Evolutionary conservation across 1,139 yeast species (phyloP), one percentile per base, ranked within the genome.

Genomic region (Tardiomyces blankii): DNA sequence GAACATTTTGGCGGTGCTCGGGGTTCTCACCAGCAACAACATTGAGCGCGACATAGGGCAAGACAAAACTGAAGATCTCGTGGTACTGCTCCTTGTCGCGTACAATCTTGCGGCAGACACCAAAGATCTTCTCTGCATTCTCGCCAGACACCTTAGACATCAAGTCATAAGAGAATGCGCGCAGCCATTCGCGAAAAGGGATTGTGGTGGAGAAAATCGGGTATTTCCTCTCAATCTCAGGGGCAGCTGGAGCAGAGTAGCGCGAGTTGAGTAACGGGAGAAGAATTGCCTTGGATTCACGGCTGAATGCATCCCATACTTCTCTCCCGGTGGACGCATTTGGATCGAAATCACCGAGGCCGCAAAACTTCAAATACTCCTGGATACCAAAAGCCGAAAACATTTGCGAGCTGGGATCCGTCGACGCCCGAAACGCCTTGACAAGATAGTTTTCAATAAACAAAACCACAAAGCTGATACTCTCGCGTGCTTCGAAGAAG

Each of bases 381-480:
- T 93, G 99, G 75, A 93, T 86, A 0, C 93, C 86, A 63, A 77
- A 84, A 0, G 96, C 96, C 33, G 89, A 73, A 58, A 82, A 85
- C 50, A 85, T 71, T 60, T 93, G 98, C 44, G 80, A 78, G 23
- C 78, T 77, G 0, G 98, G 96, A 58, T 88, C 88, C 42, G 82
- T 84, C 1, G 96, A 82, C 1, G 96, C 88, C 78, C 94, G 82
- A 61, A 88, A 89, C 1, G 87, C 77, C 40, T 84, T 85, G 9
- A 89, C 82, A 16, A 93, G 69, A 51, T 78, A 73, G 44, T 75
- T 74, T 52, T 85, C 83, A 42, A 89, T 68, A 48, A 89, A 78
- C 53, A 75, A 73, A 5, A 78, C 68, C 16, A 88, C 70, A 57
- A 91, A 87, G 3, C 69, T 71, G 3, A 78, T 69, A 35, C 78